Base-by-base conservation (phyloP, 2,329 filamentous ascomycete genomes). In the Penicillium hordei region DNA sequence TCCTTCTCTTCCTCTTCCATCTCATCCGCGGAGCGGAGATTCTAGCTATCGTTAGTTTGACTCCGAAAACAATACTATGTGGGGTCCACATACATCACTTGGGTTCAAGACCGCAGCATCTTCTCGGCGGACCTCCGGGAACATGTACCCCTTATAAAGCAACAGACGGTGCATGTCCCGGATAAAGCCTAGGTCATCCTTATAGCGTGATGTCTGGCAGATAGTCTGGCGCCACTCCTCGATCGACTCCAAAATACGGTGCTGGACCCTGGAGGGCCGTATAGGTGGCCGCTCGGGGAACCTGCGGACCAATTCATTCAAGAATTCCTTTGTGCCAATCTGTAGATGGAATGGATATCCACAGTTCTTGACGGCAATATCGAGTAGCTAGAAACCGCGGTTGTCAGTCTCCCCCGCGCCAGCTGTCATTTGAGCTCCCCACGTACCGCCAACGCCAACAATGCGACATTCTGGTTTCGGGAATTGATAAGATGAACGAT, bases 331-430 rank as follows among this genome's bases (percentile, higher is more conserved):
- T 66, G 94, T 97, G 76, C 90, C 93, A 73, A 99, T 97, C 77
- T 99, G 94, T 58, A 99, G 86, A 72, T 99, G 94, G 77, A 99
- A 99, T 1, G 94, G 93, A 74, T 99, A 99, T 68, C 94, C 94
- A 83, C 94, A 99, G 79, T 99, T 99, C 82, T 99, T 99, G 77
- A 97, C 94, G 77, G 94, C 97, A 63, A 97, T 97, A 75, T 99
- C 94, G 72, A 99, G 90, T 65, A 99, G 86, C 79, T 88, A 69
- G n/a, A 38, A 45, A 51, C 6, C 43, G 17, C 33, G 31, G 29
- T 52, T 56, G 61, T 63, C 50, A 65, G 55, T 55, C 53, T 54
- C 21, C 33, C 55, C 53, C 51, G 38, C 57, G 48, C 25, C 45
- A 57, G 57, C 36, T 62, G 53, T 57, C 55, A 58, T 58, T 57